Percentiles rank a stretch among this genome's conserved stretches.
phyloP scores from a whole-genome alignment of 2,329 filamentous ascomycete species.

The Alternaria burnsii region DNA sequence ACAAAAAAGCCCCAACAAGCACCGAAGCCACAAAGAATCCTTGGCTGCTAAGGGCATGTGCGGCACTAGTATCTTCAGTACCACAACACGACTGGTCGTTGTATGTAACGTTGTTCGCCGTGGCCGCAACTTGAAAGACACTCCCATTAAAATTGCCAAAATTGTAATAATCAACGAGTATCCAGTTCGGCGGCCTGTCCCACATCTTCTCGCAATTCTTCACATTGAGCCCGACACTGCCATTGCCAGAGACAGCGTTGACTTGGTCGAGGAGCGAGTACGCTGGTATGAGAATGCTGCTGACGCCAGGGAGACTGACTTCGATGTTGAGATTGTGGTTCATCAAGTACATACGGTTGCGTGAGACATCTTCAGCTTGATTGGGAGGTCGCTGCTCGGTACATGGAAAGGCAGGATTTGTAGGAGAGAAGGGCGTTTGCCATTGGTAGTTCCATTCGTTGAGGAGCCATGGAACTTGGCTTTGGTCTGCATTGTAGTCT shows the following conservation, averaged over 20 bases:
- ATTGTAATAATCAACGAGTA: constrained; percentile 51
- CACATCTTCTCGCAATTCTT: constrained; percentile 41
- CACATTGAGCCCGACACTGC: constrained; percentile 38
- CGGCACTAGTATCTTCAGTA: neutral
- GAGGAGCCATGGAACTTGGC: constrained; percentile 79
- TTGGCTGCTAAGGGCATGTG: neutral
- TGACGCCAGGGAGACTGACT: constrained; percentile 36
- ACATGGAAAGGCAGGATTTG: constrained; percentile 76
- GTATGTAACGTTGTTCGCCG: constrained; percentile 60
- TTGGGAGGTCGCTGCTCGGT: constrained; percentile 77
- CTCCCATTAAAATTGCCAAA: constrained; percentile 44
- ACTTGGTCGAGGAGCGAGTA: constrained; percentile 38
- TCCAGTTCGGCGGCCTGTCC: constrained; percentile 46
- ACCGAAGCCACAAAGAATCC: neutral
- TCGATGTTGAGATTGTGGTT: constrained; percentile 90
- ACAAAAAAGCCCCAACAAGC: neutral
- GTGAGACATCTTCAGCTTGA: constrained; percentile 60
- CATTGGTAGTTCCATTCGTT: constrained; percentile 89
- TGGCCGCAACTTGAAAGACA: constrained; percentile 48
- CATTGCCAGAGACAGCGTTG: constrained; percentile 41
- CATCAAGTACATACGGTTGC: constrained; percentile 76
- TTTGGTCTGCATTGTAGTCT: constrained; percentile 71
- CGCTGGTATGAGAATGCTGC: constrained; percentile 54
- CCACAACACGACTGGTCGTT: constrained; percentile 36
- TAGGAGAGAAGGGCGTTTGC: constrained; percentile 88